A percentile compares a stretch with the other conserved stretches of the same genome.
Conservation (phyloP, 1,284 basidiomycete genomes). For the Cerrena zonata region DNA sequence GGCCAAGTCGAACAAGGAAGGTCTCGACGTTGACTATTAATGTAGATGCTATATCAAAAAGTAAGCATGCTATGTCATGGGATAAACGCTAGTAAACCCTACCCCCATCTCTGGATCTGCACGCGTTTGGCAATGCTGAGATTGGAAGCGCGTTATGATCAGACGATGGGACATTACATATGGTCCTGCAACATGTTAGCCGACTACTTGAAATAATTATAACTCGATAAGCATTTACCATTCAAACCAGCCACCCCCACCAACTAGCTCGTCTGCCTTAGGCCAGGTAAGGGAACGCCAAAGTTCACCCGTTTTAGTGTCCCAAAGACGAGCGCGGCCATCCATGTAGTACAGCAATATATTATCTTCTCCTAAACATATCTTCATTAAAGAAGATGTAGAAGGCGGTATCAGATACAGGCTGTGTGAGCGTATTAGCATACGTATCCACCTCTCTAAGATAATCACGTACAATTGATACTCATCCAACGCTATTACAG, state of each 20-base stretch:
- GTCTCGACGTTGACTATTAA: conserved; percentile 26
- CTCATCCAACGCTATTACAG: conserved; percentile 69
- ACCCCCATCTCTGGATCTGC: conserved; percentile 15
- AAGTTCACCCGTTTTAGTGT: conserved; percentile 79
- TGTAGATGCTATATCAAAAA: conserved; percentile 22
- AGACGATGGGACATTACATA: background rate
- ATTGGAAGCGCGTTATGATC: too few species aligned
- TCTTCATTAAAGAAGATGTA: conserved; percentile 49
- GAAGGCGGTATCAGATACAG: conserved; percentile 66
- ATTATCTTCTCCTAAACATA: conserved; percentile 69
- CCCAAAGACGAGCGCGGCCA: conserved; percentile 81
- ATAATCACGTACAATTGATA: conserved; percentile 61
- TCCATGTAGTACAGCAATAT: conserved; percentile 76
- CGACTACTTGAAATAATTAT: background rate
- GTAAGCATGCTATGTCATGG: background rate
- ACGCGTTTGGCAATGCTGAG: background rate
- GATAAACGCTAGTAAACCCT: background rate
- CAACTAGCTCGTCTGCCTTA: conserved; percentile 72
- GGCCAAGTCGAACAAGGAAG: conserved; percentile 18
- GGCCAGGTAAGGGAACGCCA: conserved; percentile 75
- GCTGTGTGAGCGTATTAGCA: conserved; percentile 31
- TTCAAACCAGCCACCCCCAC: conserved; percentile 65
- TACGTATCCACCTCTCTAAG: background rate
- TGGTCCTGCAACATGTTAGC: conserved; percentile 9
- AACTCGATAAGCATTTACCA: conserved; percentile 42